Percentiles rank a stretch among this genome's conserved stretches.
Evolutionary conservation across 2,329 filamentous ascomycete genomes (phyloP).

Genomic region (Elsinoe ampelina): DNA sequence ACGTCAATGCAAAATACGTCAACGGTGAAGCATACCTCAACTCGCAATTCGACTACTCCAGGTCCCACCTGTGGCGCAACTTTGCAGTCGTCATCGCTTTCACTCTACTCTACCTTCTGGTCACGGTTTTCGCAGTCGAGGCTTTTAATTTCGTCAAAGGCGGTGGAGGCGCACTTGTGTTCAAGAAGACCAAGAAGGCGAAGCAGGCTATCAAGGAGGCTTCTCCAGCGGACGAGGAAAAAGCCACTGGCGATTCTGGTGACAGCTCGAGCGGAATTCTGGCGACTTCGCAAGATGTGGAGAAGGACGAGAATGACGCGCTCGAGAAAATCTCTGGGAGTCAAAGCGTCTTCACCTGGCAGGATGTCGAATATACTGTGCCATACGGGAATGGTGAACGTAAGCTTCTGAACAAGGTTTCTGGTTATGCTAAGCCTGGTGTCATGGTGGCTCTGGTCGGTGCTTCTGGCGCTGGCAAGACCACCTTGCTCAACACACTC

Average conservation of each 20-base stretch:
- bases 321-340: slow-evolving; percentile 45
- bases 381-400: slow-evolving; percentile 55
- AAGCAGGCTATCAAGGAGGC: slow-evolving; percentile 47
- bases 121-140: slow-evolving; percentile 64
- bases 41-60: slow-evolving; percentile 47
- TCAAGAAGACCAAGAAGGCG: slow-evolving; percentile 57
- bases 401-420: slow-evolving; percentile 59
- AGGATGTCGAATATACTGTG: slow-evolving; percentile 62
- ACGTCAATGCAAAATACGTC: slow-evolving; percentile 42
- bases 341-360: slow-evolving; percentile 62
- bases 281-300: slow-evolving; percentile 22
- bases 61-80: slow-evolving; percentile 58
- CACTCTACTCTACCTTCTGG: slow-evolving; percentile 59
- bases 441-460: slow-evolving; percentile 74
- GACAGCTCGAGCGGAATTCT: slow-evolving; percentile 24
- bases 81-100: slow-evolving; percentile 72
- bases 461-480: slow-evolving; percentile 74
- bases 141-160: slow-evolving; percentile 51
- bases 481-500: slow-evolving; percentile 68
- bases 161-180: slow-evolving; percentile 60
- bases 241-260: slow-evolving; percentile 26
- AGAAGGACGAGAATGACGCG: slow-evolving; percentile 32
- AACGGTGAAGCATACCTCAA: slow-evolving; percentile 47
- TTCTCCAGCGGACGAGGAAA: slow-evolving; percentile 50
- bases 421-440: slow-evolving; percentile 71